A percentile compares a stretch with the other conserved stretches of the same genome.
Conservation (phyloP, 345 rosid genomes). For the Mangifera indica region DNA sequence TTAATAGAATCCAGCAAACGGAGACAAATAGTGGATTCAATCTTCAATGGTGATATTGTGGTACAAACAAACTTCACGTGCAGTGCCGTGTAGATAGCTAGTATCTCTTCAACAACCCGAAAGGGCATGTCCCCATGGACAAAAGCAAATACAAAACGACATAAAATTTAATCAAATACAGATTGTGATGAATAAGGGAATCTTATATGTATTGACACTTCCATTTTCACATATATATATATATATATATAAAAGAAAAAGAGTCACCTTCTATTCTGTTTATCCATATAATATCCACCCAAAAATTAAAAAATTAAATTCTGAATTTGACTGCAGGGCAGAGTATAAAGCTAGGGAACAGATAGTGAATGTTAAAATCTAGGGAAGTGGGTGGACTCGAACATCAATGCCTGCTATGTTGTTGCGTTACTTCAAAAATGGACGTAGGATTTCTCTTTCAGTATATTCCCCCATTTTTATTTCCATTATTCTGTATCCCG, state of each 20-base stretch:
- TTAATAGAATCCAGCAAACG: background rate
- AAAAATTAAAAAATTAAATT: background rate
- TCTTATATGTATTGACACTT: background rate
- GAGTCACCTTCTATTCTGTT: background rate
- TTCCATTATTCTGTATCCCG: background rate
- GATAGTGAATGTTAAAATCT: background rate
- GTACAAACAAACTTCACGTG: slow-evolving; percentile 22
- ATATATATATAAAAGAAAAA: background rate
- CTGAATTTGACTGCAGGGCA: background rate
- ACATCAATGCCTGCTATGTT: background rate
- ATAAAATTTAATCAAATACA: background rate
- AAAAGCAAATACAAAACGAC: slow-evolving; percentile 8
- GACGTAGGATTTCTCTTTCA: background rate
- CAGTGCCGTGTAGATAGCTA: background rate
- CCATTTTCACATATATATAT: no score
- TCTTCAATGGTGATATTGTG: background rate
- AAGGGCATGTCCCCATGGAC: slow-evolving; percentile 11
- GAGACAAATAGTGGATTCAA: background rate
- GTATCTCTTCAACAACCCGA: slow-evolving; percentile 17
- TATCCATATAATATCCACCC: background rate
- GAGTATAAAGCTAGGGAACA: background rate
- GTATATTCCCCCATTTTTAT: background rate
- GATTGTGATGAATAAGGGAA: slow-evolving; percentile 8
- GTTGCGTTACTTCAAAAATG: background rate
- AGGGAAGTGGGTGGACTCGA: slow-evolving; percentile 13